Evolutionary conservation across 768 basidiomycete genomes (phyloP), one percentile per base, ranked within the genome.

Genomic region (Pleurotus cornucopiae): DNA sequence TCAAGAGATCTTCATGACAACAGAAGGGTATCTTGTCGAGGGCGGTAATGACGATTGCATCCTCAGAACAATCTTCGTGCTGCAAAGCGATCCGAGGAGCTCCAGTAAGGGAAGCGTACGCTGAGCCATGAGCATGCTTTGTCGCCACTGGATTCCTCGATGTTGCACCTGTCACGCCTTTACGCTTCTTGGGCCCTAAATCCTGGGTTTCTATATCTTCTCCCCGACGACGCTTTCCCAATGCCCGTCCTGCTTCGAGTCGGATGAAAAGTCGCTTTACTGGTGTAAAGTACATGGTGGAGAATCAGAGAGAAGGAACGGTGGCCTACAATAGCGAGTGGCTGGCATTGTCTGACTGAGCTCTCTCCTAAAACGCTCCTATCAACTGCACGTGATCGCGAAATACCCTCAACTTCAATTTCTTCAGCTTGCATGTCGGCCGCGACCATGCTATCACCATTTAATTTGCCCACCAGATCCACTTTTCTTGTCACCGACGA

Each of bases 1-100:
- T 76, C 54, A 88, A 63, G 41, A 89, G 76, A 60, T 90, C 86
- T 57, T 86, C 85, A 64, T 90, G 86, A 67, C 85, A 88, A 68
- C 84, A 86, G 69, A 89, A 90, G 0, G 86, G 86, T 7, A 79
- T 71, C 20, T 66, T 67, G 41, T 76, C 71, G 11, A 89, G 73
- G 5, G 86, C 76, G 0, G 84, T 88, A 65, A 89, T 81, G 39
- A 88, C 74, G 41, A 89, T 71, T 6, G 80, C 82, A 60, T 83
- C 79, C 49, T 78, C 76, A 2, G 77, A 68, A 13, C 67, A 63
- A 25, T 79, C 77, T 56, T 85, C 81, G 55, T 82, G 82, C 63
- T 88, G 84, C 11, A 89, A 69, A 0, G 86, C 83, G 40, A 88
- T 69, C 54, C 79, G 71, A 3, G 75, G 70, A 6, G 60, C 58